phyloP scores from a whole-genome alignment of 352 stramenopile species.

The Phytophthora cactorum region DNA sequence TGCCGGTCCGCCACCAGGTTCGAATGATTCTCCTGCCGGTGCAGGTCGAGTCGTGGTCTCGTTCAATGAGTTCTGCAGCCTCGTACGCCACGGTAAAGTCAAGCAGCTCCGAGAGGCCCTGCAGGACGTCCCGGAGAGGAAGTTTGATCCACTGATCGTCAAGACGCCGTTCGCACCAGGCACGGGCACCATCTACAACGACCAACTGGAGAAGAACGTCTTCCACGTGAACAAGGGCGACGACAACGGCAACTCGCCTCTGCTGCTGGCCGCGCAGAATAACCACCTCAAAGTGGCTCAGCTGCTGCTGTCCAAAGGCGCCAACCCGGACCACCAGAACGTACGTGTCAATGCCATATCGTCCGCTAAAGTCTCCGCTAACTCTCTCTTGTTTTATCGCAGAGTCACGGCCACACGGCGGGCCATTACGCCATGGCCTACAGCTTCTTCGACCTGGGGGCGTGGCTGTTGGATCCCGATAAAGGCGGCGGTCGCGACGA shows the following conservation, averaged over 20 bases:
- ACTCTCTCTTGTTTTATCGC: conserved; percentile 6
- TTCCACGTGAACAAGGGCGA: conserved; percentile 92
- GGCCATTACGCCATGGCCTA: conserved; percentile 95
- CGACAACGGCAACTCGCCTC: conserved; percentile 90
- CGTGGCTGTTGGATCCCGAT: conserved; percentile 89
- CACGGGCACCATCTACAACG: conserved; percentile 92
- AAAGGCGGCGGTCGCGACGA: conserved; percentile 86
- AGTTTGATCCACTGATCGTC: conserved; percentile 87
- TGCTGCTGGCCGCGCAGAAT: conserved; percentile 90
- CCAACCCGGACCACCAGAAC: conserved; percentile 93
- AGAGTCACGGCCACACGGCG: conserved; percentile 90
- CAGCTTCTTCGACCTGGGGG: conserved; percentile 91
- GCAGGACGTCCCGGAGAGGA: conserved; percentile 76
- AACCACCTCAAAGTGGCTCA: conserved; percentile 89
- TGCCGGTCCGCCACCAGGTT: background rate
- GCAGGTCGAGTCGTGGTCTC: conserved; percentile 51
- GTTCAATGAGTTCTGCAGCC: conserved; percentile 79
- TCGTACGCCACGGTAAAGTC: conserved; percentile 88
- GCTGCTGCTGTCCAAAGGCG: conserved; percentile 89
- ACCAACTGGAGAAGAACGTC: conserved; percentile 88
- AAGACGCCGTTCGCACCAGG: conserved; percentile 74
- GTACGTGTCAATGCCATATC: conserved; percentile 35
- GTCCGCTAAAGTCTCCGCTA: conserved; percentile 8
- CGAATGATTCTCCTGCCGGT: conserved; percentile 14
- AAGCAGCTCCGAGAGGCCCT: conserved; percentile 91